phyloP scores from a whole-genome alignment of 148 eudicot species.

The Silene uniflora region DNA sequence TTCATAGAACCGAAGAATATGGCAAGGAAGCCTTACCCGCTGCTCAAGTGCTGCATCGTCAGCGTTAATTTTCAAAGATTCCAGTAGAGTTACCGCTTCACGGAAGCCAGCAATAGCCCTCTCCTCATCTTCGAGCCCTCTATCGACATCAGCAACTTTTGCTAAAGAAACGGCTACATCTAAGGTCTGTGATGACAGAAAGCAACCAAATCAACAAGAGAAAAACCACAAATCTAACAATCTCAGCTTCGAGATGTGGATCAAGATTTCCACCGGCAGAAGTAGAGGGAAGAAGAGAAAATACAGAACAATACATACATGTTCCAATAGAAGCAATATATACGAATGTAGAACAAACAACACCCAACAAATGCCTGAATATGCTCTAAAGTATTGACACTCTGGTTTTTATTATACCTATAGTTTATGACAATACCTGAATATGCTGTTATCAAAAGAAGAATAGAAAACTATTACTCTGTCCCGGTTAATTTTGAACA shows the following conservation, averaged over 20 bases:
- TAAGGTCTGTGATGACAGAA: slow-evolving; percentile 44
- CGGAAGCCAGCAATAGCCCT: slow-evolving; percentile 63
- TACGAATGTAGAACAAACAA: not conserved
- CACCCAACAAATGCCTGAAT: not conserved
- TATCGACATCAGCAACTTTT: slow-evolving; percentile 95
- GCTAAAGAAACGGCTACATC: slow-evolving; percentile 89
- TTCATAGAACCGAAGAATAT: not conserved
- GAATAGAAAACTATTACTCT: too few relatives aligned
- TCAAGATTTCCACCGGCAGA: not conserved
- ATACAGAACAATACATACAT: not conserved
- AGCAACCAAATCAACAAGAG: slow-evolving; percentile 1
- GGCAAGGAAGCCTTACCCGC: slow-evolving; percentile 52
- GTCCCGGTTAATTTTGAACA: too few relatives aligned
- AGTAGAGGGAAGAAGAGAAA: not conserved
- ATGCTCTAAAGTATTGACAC: too few relatives aligned
- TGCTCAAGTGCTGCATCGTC: slow-evolving; percentile 69
- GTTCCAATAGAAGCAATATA: not conserved
- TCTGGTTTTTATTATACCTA: too few relatives aligned
- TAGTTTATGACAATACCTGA: too few relatives aligned
- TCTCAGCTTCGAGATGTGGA: not conserved
- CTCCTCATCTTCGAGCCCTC: slow-evolving; percentile 68
- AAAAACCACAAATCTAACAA: not conserved
- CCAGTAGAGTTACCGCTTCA: slow-evolving; percentile 63
- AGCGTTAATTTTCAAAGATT: slow-evolving; percentile 46
- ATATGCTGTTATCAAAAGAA: too few relatives aligned